Evolutionary conservation across 768 basidiomycete species (phyloP), one percentile per base, ranked within the genome.

Genomic region (Leccinum longicurvipes): DNA sequence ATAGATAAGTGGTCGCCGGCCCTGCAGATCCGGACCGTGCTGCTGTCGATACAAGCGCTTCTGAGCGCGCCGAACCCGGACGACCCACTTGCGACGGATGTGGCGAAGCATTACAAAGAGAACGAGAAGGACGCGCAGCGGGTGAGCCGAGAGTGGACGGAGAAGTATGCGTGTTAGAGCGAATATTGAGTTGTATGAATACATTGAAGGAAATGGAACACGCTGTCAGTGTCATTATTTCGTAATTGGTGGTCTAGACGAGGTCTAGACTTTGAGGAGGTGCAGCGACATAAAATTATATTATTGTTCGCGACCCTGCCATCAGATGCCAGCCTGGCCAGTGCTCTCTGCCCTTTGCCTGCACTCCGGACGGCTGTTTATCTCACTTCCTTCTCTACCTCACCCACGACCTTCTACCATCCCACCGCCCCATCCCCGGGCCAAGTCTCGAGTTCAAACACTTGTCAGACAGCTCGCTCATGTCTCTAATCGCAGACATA

Each of bases 1-100:
- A 28, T 51, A 93, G 97, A 99, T 74, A 98, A 98, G 79, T 99
- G 97, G 97, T 97, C 94, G 10, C 97, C 97, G 19, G 97, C 97
- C 0, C 80, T 99, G 17, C 97, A 99, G 72, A 99, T 99, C 75
- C 88, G 97, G 63, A 99, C 97, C 2, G 97, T 99, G 50, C 79
- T 99, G 55, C 82, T 99, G 50, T 98, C 96, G 39, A 82, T 99
- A 67, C 97, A 99, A 74, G 97, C 97, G n/a, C 79, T 99, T 46
- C 79, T 99, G 42, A 91, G 89, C 60, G 87, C 97, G 1, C 97
- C 97, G 3, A 99, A 99, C 74, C 97, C 97, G 1, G 93, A 96
- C 65, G 93, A 96, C 67, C 93, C 93, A 4, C 82, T 96, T 25
- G 93, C 93, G 31, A 92, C 93, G 36, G 93, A 96, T 61, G 91